phyloP scores from a whole-genome alignment of 352 stramenopile genomes.

The Phytophthora syringae region DNA sequence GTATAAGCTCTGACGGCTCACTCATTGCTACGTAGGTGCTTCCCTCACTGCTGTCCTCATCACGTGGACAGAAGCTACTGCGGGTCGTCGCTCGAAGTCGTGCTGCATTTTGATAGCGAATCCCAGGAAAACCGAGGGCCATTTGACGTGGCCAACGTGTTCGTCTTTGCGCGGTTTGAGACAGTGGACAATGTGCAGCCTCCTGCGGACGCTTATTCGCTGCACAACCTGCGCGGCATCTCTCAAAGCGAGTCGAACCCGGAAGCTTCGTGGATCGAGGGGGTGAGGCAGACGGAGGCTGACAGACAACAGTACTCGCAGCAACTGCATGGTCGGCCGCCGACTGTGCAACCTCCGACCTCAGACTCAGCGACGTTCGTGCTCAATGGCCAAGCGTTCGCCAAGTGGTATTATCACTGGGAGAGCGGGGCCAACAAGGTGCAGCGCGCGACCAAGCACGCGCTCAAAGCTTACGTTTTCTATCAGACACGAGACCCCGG shows the following conservation, averaged over 20 bases:
- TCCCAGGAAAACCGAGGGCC: neutral
- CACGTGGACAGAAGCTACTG: constrained; percentile 68
- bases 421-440: constrained; percentile 64
- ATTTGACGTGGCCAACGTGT: constrained; percentile 40
- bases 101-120: constrained; percentile 26
- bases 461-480: constrained; percentile 64
- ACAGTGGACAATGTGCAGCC: constrained; percentile 35
- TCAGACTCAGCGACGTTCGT: constrained; percentile 27
- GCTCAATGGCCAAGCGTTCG: constrained; percentile 53
- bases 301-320: constrained; percentile 25
- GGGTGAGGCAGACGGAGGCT: constrained; percentile 23
- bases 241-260: constrained; percentile 63
- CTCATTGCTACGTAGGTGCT: constrained; percentile 21
- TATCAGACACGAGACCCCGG: constrained; percentile 14
- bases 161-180: constrained; percentile 40
- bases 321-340: constrained; percentile 32
- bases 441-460: constrained; percentile 62
- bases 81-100: constrained; percentile 49
- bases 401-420: constrained; percentile 77
- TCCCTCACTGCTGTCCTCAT: constrained; percentile 62
- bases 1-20: neutral
- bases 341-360: neutral
- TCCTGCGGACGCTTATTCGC: constrained; percentile 6
- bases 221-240: constrained; percentile 33
- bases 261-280: constrained; percentile 70